Percentiles rank a stretch among this genome's conserved stretches.
phyloP scores from a whole-genome alignment of 495 filamentous ascomycete genomes.

The Penicillium daleae region DNA sequence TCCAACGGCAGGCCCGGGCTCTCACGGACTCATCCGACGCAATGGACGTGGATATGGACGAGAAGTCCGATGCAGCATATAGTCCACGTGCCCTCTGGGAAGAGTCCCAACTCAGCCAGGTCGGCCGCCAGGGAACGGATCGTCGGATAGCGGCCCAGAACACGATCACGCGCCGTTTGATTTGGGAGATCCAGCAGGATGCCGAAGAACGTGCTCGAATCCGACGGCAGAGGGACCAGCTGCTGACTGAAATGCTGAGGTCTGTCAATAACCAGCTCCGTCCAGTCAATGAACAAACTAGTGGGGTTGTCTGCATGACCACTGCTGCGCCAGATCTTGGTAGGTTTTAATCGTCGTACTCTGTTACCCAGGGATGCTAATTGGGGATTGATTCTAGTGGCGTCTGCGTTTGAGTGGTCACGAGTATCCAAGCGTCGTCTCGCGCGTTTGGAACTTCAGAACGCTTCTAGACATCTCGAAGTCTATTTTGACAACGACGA shows the following conservation, averaged over 20 bases:
- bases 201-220: constrained; percentile 37
- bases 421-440: constrained; percentile 45
- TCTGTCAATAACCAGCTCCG: constrained; percentile 32
- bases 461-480: constrained; percentile 47
- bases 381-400: constrained; percentile 19
- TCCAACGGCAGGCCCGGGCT: constrained; percentile 34
- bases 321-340: constrained; percentile 42
- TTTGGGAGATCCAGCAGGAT: constrained; percentile 50
- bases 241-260: constrained; percentile 35
- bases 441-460: constrained; percentile 45
- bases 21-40: constrained; percentile 25
- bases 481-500: constrained; percentile 48
- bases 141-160: constrained; percentile 44
- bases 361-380: constrained; percentile 4
- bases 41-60: constrained; percentile 34
- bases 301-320: constrained; percentile 41
- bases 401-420: constrained; percentile 37
- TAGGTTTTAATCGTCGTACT: constrained; percentile 22
- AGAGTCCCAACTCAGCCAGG: constrained; percentile 41
- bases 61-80: constrained; percentile 30
- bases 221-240: constrained; percentile 28
- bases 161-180: constrained; percentile 43
- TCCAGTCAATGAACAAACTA: constrained; percentile 34
- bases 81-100: constrained; percentile 39
- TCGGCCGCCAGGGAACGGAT: constrained; percentile 42